phyloP scores from a whole-genome alignment of 108 stramenopile genomes.

The Cyclostephanos tholiformis region DNA sequence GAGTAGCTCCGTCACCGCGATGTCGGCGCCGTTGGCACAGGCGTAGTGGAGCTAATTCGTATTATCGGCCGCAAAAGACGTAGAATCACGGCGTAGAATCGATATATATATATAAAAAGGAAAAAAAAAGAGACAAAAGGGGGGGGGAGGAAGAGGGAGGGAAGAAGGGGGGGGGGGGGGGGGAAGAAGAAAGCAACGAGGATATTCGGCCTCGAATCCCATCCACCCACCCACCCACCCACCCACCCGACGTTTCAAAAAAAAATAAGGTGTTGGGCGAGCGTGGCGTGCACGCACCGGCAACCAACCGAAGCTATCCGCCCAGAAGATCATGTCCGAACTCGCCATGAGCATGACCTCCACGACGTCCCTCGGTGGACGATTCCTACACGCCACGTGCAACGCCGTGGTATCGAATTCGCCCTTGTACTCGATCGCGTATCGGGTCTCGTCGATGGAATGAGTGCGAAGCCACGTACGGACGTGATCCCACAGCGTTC shows the following conservation, averaged over 20 bases:
- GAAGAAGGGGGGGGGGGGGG: not conserved
- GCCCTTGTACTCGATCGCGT: slow-evolving; percentile 63
- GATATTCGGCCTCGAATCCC: too few species aligned
- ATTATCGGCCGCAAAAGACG: too few species aligned
- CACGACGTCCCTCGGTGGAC: slow-evolving; percentile 68
- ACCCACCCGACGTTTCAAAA: too few species aligned
- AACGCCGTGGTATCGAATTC: slow-evolving; percentile 68
- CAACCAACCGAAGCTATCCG: slow-evolving; percentile 72
- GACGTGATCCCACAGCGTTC: slow-evolving; percentile 56
- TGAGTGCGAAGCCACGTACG: slow-evolving; percentile 68
- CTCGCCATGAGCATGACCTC: slow-evolving; percentile 51
- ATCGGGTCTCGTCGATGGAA: slow-evolving; percentile 50
- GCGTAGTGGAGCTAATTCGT: slow-evolving; percentile 62
- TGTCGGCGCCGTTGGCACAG: slow-evolving; percentile 72
- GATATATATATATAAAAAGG: too few species aligned
- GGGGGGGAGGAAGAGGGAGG: too few species aligned
- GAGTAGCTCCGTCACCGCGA: slow-evolving; percentile 60
- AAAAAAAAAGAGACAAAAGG: too few species aligned
- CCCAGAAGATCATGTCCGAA: slow-evolving; percentile 62
- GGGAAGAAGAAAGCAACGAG: not conserved
- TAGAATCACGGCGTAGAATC: too few species aligned
- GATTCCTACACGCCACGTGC: slow-evolving; percentile 70
- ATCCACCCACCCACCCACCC: too few species aligned
- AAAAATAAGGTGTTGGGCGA: too few species aligned
- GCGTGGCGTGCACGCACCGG: slow-evolving; percentile 48